phyloP scores from a whole-genome alignment of 2,329 filamentous ascomycete species.

The Parafenestella ontariensis region DNA sequence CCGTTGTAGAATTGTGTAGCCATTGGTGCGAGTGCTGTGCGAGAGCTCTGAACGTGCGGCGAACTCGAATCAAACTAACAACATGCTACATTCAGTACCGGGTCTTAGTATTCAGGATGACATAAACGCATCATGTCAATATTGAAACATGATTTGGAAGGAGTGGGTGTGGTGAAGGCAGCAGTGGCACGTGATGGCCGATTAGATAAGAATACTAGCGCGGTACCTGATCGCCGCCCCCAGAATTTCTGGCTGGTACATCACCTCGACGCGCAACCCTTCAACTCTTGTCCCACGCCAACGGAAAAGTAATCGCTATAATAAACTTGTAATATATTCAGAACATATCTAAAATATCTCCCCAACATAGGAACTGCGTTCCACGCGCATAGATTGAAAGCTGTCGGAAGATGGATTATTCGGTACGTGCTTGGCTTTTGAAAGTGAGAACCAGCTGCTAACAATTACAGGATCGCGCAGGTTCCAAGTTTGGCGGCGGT shows the following conservation, averaged over 20 bases:
- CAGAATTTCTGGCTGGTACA: slow-evolving; percentile 27
- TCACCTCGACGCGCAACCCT: slow-evolving; percentile 12
- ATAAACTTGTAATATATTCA: not conserved
- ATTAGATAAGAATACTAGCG: slow-evolving; percentile 25
- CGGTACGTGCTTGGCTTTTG: slow-evolving; percentile 45
- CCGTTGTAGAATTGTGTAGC: slow-evolving; percentile 60
- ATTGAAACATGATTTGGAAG: not conserved
- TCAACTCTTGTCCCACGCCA: not conserved
- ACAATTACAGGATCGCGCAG: slow-evolving; percentile 77
- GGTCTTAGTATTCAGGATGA: not conserved
- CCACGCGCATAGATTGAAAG: not conserved
- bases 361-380: no score
- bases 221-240: slow-evolving; percentile 20
- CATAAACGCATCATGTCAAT: not conserved
- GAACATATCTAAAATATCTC: no score
- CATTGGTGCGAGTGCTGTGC: slow-evolving; percentile 25
- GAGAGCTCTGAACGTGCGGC: not conserved
- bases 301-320: not conserved
- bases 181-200: slow-evolving; percentile 9
- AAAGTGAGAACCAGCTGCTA: slow-evolving; percentile 15
- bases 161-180: slow-evolving; percentile 8
- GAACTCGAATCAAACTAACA: not conserved
- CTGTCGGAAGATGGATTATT: slow-evolving; percentile 56
- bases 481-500: slow-evolving; percentile 97
- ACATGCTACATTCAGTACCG: not conserved